Evolutionary conservation across 2,329 filamentous ascomycete genomes (phyloP).

Genomic region (Botrytis elliptica): DNA sequence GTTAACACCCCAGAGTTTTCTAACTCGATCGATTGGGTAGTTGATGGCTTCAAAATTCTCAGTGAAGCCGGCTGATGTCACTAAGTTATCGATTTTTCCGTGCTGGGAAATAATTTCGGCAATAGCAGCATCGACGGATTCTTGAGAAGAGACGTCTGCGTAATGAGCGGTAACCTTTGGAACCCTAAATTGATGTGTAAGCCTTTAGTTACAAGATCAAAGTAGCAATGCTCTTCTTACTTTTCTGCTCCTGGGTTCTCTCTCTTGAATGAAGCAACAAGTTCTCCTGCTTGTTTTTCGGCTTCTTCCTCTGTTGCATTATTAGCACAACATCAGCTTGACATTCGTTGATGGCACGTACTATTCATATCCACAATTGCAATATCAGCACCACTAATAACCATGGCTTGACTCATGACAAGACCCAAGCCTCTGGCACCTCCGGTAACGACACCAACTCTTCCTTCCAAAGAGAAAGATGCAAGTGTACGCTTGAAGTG

Average conservation of each 20-base stretch:
- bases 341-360: slow-evolving; percentile 46
- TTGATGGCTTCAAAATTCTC: slow-evolving; percentile 92
- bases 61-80: slow-evolving; percentile 94
- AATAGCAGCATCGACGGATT: slow-evolving; percentile 74
- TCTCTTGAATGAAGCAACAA: slow-evolving; percentile 72
- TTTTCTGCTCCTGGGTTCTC: slow-evolving; percentile 75
- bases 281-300: slow-evolving; percentile 67
- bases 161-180: slow-evolving; percentile 89
- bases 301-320: slow-evolving; percentile 71
- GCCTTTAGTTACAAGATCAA: slow-evolving; percentile 1
- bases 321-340: slow-evolving; percentile 24
- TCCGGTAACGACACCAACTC: slow-evolving; percentile 82
- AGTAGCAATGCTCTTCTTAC: slow-evolving; percentile 44
- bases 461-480: slow-evolving; percentile 81
- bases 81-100: slow-evolving; percentile 83
- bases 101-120: slow-evolving; percentile 66
- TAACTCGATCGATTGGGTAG: slow-evolving; percentile 86
- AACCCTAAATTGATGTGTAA: slow-evolving; percentile 46
- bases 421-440: slow-evolving; percentile 86
- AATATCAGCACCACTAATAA: slow-evolving; percentile 82
- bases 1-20: slow-evolving; percentile 93
- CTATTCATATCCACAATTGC: slow-evolving; percentile 94
- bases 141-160: slow-evolving; percentile 78
- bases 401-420: slow-evolving; percentile 89
- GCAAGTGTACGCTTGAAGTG: slow-evolving; percentile 84